Base-by-base conservation (phyloP, 352 stramenopile species). In the Phytophthora quininea region DNA sequence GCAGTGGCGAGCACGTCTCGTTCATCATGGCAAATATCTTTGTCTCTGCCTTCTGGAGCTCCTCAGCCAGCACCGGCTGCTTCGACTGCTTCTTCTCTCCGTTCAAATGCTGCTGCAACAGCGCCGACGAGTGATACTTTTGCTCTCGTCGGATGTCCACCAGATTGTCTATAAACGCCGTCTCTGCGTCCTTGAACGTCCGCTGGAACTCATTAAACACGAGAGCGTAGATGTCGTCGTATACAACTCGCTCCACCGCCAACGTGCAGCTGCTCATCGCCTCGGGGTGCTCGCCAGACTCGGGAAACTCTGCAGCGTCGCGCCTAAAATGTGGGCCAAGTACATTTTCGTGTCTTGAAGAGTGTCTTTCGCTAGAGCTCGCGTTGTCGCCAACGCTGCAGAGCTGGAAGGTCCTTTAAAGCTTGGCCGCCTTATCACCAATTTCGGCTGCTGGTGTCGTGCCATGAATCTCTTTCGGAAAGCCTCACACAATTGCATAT, bases 331-430 rank as follows among this genome's bases (percentile, higher is more conserved):
- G 33, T 90, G 81, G 0, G 79, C 80, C 2, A 92, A 49, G 42
- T 92, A 90, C 80, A 90, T 90, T 54, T 87, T 84, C 6, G 80
- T 75, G 53, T 92, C 84, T 24, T 89, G 81, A 30, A 92, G 68
- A 1, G 81, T 88, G 30, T 89, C 80, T 30, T 77, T 77, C 31
- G 62, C 67, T 31, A 77, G 29, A 10, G 45, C 37, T 1, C 64
- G 58, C 33, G 33, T 42, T 19, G 61, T 57, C 45, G 46, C 33
- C 10, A 38, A 33, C 27, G 69, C 47, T 30, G 45, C 33, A 43
- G 43, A 11, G 19, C 19, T 70, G 2, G 62, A 37, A 49, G 49
- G 73, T 11, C 42, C 54, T 3, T 54, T 49, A 42, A 74, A 58
- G 46, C 58, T 74, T 27, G 47, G 30, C 54, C 62, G 53, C 29